phyloP scores from a whole-genome alignment of 2,329 filamentous ascomycete genomes.

The Trichoderma sp. region DNA sequence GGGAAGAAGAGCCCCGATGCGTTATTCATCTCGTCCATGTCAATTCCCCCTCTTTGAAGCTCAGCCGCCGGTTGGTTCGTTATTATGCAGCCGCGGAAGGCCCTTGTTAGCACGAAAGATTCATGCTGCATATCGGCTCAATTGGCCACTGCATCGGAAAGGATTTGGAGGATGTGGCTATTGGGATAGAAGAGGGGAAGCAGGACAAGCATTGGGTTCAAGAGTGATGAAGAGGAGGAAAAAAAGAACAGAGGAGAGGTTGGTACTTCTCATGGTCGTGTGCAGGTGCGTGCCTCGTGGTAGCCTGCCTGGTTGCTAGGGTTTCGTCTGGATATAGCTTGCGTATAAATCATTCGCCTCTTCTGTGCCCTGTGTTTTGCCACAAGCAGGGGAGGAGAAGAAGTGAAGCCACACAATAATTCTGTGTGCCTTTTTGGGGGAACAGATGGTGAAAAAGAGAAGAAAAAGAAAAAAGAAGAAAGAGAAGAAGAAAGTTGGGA shows the following conservation, averaged over 20 bases:
- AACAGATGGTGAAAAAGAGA: background rate
- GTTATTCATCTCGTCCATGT: background rate
- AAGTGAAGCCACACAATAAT: background rate
- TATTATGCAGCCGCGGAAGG: constrained; percentile 2
- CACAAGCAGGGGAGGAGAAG: no score
- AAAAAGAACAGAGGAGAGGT: background rate
- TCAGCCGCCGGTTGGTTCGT: constrained; percentile 1
- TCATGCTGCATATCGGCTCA: background rate
- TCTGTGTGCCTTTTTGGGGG: background rate
- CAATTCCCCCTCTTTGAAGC: background rate
- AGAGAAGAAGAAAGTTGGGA: background rate
- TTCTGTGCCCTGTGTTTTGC: background rate
- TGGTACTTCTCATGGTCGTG: background rate
- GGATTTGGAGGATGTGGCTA: background rate
- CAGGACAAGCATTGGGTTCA: background rate
- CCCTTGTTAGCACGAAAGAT: constrained; percentile 1
- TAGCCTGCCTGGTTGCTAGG: background rate
- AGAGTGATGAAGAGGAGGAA: background rate
- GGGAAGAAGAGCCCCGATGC: background rate
- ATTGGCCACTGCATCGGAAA: background rate
- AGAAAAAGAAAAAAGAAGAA: background rate
- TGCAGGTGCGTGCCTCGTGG: constrained; percentile 7
- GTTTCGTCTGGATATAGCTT: background rate
- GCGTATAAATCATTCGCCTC: background rate
- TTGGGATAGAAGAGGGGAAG: background rate